Percentiles rank a stretch among this genome's conserved stretches.
Conservation (phyloP, 208 protist genomes). For the Trypanosoma mega region DNA sequence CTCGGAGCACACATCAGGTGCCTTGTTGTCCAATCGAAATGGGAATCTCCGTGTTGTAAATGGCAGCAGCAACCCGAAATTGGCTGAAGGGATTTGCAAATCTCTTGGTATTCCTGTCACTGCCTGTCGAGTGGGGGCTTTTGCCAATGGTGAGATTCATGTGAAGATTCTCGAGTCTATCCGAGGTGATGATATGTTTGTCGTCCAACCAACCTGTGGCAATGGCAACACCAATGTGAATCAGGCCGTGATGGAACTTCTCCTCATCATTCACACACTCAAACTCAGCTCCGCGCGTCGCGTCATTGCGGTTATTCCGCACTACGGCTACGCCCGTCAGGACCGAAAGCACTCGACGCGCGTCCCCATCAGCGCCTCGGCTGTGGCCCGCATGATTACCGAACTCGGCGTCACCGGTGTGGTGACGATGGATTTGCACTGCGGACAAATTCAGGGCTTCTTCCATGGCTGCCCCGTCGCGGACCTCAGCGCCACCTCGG, state of each 20-base stretch:
- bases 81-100: conserved; percentile 77
- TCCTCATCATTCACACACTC: conserved; percentile 93
- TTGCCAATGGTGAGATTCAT: conserved; percentile 89
- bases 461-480: conserved; percentile 93
- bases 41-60: conserved; percentile 79
- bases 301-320: conserved; percentile 95
- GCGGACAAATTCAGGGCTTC: conserved; percentile 95
- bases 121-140: conserved; percentile 65
- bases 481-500: conserved; percentile 85
- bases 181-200: conserved; percentile 94
- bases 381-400: conserved; percentile 93
- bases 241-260: conserved; percentile 94
- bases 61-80: conserved; percentile 86
- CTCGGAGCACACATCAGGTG: neutral
- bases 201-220: conserved; percentile 95
- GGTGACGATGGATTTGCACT: conserved; percentile 95
- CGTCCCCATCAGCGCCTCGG: conserved; percentile 95
- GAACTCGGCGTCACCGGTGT: conserved; percentile 90
- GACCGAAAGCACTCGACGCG: conserved; percentile 94
- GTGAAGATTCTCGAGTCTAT: conserved; percentile 87
- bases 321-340: conserved; percentile 96
- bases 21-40: conserved; percentile 38
- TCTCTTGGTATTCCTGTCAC: conserved; percentile 75
- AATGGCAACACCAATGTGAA: conserved; percentile 84
- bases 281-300: conserved; percentile 86